These are phyloP conservation scores for Paramecium octaurelia DNA, from an alignment of 73 alveolate genomes.

Conservation along the genomic window DNA sequence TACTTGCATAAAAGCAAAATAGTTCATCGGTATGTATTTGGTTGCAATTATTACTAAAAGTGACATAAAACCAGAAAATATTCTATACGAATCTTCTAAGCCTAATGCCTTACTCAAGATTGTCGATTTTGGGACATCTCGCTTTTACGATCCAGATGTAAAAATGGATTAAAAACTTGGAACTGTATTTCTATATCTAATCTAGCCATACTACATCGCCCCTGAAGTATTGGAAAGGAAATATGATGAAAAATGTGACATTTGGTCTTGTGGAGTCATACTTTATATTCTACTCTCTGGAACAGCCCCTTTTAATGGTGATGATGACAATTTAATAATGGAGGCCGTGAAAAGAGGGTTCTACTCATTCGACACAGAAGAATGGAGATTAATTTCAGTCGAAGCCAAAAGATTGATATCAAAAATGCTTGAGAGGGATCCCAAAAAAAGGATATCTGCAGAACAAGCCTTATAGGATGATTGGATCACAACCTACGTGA, in stretches of 20 bases:
- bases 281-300: conserved; percentile 78
- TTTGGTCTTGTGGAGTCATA: conserved; percentile 83
- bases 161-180: conserved; percentile 66
- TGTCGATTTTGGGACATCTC: conserved; percentile 62
- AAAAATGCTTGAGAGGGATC: conserved; percentile 67
- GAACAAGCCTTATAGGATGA: conserved; percentile 73
- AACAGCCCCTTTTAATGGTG: conserved; percentile 76
- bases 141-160: conserved; percentile 55
- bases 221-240: conserved; percentile 78
- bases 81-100: conserved; percentile 61
- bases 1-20: conserved; percentile 79
- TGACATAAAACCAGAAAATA: conserved; percentile 80
- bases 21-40: conserved; percentile 61
- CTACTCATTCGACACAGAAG: conserved; percentile 60
- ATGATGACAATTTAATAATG: conserved; percentile 73
- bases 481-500: conserved; percentile 68
- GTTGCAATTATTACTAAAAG: conserved; percentile 1
- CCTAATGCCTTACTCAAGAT: conserved; percentile 55
- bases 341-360: conserved; percentile 67
- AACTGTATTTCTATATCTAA: conserved; percentile 16
- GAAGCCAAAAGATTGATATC: conserved; percentile 81
- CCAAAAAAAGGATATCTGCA: conserved; percentile 71
- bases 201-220: conserved; percentile 62
- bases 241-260: conserved; percentile 84
- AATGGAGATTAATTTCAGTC: conserved; percentile 76